Conservation (phyloP, 495 filamentous ascomycete species). For the Penicillium chermesinum region DNA sequence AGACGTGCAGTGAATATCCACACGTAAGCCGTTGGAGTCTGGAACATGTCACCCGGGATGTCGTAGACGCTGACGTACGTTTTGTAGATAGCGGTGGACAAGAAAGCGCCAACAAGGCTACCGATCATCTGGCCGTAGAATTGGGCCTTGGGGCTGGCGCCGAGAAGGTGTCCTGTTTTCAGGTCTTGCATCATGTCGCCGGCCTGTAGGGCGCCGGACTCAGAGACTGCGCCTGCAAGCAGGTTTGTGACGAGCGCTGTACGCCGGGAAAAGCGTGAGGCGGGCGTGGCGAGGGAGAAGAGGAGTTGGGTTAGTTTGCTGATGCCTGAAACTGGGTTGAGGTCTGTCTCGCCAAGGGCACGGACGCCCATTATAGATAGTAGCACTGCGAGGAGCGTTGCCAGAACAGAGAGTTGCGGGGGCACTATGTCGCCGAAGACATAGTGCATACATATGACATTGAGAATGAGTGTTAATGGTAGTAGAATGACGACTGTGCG, state of each 20-base stretch:
- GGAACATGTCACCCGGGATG: slow-evolving; percentile 81
- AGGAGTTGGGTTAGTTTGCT: slow-evolving; percentile 93
- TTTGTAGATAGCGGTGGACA: slow-evolving; percentile 82
- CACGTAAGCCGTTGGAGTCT: slow-evolving; percentile 89
- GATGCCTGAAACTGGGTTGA: slow-evolving; percentile 96
- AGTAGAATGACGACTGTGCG: slow-evolving; percentile 69
- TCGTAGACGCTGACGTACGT: slow-evolving; percentile 87
- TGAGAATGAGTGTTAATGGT: slow-evolving; percentile 69
- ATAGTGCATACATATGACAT: slow-evolving; percentile 71
- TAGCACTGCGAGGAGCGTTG: slow-evolving; percentile 81
- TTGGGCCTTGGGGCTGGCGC: slow-evolving; percentile 87
- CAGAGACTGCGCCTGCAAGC: slow-evolving; percentile 84
- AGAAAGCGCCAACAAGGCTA: slow-evolving; percentile 77
- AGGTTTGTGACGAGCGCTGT: slow-evolving; percentile 84
- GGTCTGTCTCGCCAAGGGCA: slow-evolving; percentile 89
- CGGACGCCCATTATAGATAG: slow-evolving; percentile 94
- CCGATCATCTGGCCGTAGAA: slow-evolving; percentile 97
- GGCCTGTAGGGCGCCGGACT: slow-evolving; percentile 87
- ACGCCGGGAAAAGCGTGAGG: slow-evolving; percentile 54
- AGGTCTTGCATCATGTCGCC: slow-evolving; percentile 98
- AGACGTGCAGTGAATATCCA: slow-evolving; percentile 96
- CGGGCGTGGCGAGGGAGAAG: slow-evolving; percentile 82
- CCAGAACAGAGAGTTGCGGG: slow-evolving; percentile 68
- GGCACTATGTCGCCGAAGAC: slow-evolving; percentile 62
- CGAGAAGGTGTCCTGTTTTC: slow-evolving; percentile 91